Conservation (phyloP, 2,329 filamentous ascomycete genomes). For the Claviceps sp. region DNA sequence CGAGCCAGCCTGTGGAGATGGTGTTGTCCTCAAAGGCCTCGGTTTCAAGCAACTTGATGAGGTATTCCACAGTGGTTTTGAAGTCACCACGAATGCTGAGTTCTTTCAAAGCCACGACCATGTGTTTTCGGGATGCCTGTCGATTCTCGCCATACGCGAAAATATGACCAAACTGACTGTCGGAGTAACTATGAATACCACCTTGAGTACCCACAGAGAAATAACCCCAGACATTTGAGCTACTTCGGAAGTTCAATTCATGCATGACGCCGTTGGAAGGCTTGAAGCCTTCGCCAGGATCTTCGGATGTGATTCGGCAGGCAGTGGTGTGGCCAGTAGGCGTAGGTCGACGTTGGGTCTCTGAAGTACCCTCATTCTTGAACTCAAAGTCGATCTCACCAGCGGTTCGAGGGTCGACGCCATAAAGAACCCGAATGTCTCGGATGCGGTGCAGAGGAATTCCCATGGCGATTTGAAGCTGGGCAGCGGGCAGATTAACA, state of each 20-base stretch:
- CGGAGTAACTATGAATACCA: slow-evolving; percentile 98
- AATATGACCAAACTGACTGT: slow-evolving; percentile 98
- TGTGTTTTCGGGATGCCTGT: slow-evolving; percentile 92
- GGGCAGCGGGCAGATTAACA: slow-evolving; percentile 90
- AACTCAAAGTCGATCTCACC: slow-evolving; percentile 96
- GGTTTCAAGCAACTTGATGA: slow-evolving; percentile 97
- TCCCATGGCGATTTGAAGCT: slow-evolving; percentile 98
- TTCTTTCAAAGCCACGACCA: slow-evolving; percentile 97
- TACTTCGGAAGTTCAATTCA: slow-evolving; percentile 96
- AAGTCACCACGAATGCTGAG: slow-evolving; percentile 99
- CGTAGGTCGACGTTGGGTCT: slow-evolving; percentile 76
- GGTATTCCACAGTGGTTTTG: slow-evolving; percentile 93
- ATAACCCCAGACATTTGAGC: slow-evolving; percentile 99
- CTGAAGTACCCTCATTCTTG: slow-evolving; percentile 67
- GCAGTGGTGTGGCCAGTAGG: slow-evolving; percentile 96
- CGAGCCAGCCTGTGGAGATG: slow-evolving; percentile 96
- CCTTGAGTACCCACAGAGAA: slow-evolving; percentile 96
- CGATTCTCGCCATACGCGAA: slow-evolving; percentile 98
- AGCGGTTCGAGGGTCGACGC: slow-evolving; percentile 75
- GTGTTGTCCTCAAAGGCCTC: slow-evolving; percentile 98
- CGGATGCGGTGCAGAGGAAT: slow-evolving; percentile 87
- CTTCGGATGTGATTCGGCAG: slow-evolving; percentile 97
- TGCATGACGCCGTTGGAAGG: slow-evolving; percentile 98
- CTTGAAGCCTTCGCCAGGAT: slow-evolving; percentile 98
- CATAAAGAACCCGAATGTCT: slow-evolving; percentile 92